phyloP scores from a whole-genome alignment of 495 filamentous ascomycete species.

The Penicillium psychrofluorescens region DNA sequence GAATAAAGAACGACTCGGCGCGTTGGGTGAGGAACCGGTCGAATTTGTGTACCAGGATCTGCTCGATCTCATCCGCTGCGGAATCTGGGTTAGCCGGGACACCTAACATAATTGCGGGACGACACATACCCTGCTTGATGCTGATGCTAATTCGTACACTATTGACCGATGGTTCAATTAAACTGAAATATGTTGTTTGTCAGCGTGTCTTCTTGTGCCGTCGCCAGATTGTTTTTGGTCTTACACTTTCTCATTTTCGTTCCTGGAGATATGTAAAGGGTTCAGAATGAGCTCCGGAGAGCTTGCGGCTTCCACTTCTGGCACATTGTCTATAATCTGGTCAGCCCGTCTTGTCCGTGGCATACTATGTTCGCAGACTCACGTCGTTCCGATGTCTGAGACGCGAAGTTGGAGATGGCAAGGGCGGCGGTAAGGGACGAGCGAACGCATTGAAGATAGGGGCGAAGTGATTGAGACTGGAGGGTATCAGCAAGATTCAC shows the following conservation, averaged over 20 bases:
- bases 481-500: neutral
- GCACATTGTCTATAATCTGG: constrained; percentile 62
- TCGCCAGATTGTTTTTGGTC: no score
- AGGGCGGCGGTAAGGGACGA: constrained; percentile 90
- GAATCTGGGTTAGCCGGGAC: no score
- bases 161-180: constrained; percentile 81
- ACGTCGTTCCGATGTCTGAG: constrained; percentile 83
- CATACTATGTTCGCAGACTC: constrained; percentile 2
- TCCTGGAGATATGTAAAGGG: constrained; percentile 77
- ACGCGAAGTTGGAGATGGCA: constrained; percentile 94
- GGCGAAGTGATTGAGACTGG: constrained; percentile 95
- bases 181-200: neutral
- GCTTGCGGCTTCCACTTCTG: constrained; percentile 87
- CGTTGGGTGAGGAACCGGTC: constrained; percentile 92
- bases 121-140: constrained; percentile 65
- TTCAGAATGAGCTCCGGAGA: constrained; percentile 95
- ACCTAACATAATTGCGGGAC: no score
- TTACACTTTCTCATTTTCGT: constrained; percentile 86
- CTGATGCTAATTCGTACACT: constrained; percentile 91
- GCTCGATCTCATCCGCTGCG: constrained; percentile 88
- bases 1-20: constrained; percentile 95
- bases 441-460: constrained; percentile 94
- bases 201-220: no score
- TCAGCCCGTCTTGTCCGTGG: no score
- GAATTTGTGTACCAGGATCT: constrained; percentile 96